Conservation (phyloP, 345 rosid genomes). For the Cardamine resedifolia region DNA sequence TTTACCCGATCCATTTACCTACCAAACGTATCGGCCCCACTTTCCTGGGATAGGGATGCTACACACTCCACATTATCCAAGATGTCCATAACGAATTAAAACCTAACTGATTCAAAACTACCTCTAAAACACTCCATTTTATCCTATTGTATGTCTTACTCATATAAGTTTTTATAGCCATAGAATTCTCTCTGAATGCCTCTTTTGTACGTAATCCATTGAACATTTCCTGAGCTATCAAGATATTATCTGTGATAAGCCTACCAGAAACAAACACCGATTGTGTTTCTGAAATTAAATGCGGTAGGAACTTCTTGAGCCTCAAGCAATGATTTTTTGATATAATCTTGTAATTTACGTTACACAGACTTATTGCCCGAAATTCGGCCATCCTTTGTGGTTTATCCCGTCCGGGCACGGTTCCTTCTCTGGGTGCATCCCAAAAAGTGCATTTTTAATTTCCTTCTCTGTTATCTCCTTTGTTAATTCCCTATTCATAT, state of each 20-base stretch:
- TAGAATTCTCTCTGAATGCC: rapidly evolving
- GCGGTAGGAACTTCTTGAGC: neutral
- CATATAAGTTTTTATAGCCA: neutral
- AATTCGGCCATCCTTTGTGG: neutral
- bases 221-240: neutral
- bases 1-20: too few species aligned
- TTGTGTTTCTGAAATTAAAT: neutral
- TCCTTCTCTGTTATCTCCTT: neutral
- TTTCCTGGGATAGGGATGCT: too few species aligned
- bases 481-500: neutral
- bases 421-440: neutral
- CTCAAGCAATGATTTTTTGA: neutral
- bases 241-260: neutral
- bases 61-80: neutral
- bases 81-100: too few species aligned
- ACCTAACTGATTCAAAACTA: neutral
- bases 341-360: neutral
- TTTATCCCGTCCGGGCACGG: neutral
- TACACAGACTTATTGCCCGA: neutral
- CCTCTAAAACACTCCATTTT: neutral
- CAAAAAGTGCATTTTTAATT: neutral
- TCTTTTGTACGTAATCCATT: neutral
- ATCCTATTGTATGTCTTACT: neutral
- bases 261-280: neutral
- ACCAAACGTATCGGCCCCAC: too few species aligned